These are phyloP conservation scores for Xanthoconium purpureum DNA, from an alignment of 768 basidiomycete species.

Conservation along the genomic window DNA sequence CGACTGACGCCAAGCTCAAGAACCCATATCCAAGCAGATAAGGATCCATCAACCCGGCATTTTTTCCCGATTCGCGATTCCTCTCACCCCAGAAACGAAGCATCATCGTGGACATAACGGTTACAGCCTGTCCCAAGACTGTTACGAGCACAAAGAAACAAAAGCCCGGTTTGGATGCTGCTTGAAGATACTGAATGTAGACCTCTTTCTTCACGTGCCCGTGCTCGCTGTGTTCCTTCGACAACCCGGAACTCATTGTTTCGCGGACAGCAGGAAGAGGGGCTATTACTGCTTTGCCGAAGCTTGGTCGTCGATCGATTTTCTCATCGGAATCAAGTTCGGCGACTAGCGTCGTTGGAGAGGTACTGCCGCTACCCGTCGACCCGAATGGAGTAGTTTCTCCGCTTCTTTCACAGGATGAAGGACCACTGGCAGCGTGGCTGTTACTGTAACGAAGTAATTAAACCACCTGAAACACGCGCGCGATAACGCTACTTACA, in stretches of 20 bases:
- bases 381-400: constrained; percentile 47
- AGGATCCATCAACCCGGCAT: constrained; percentile 49
- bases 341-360: constrained; percentile 27
- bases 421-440: constrained; percentile 42
- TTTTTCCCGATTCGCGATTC: constrained; percentile 58
- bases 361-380: constrained; percentile 27
- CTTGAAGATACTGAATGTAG: constrained; percentile 73
- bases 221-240: constrained; percentile 73
- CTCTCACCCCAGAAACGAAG: constrained; percentile 83
- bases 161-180: constrained; percentile 76
- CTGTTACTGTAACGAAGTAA: constrained; percentile 33
- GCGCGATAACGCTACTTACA: constrained; percentile 50
- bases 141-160: constrained; percentile 57
- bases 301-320: constrained; percentile 51
- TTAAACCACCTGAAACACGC: neutral
- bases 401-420: constrained; percentile 39
- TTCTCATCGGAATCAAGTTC: constrained; percentile 50
- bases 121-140: constrained; percentile 52
- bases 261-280: constrained; percentile 38
- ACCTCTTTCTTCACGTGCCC: constrained; percentile 78
- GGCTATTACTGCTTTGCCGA: constrained; percentile 52
- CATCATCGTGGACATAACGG: constrained; percentile 59
- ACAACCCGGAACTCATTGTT: constrained; percentile 43
- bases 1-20: constrained; percentile 56
- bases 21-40: constrained; percentile 67